phyloP scores from a whole-genome alignment of 164 flowering plant genomes.

The Buxus sempervirens region DNA sequence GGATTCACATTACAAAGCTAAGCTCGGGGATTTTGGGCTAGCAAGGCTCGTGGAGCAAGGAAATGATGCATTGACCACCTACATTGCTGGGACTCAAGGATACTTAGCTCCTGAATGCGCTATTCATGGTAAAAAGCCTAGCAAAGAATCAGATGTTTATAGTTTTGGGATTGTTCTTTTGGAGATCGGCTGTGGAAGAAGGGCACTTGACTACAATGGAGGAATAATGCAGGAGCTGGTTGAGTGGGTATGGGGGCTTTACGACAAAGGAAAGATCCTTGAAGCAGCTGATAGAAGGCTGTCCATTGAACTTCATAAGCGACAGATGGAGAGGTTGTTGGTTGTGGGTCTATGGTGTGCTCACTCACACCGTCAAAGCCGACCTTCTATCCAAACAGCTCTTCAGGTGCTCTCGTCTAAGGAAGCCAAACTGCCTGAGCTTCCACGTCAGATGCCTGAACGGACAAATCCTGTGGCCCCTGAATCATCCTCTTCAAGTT shows the following conservation, averaged over 20 bases:
- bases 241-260: neutral
- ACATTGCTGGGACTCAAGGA: neutral
- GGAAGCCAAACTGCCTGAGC: no score
- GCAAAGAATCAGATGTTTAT: neutral
- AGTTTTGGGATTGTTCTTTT: neutral
- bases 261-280: neutral
- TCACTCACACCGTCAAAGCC: neutral
- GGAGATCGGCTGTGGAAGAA: neutral
- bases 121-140: neutral
- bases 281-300: neutral
- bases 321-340: neutral
- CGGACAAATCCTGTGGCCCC: no score
- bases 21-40: neutral
- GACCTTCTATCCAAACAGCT: neutral
- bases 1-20: neutral
- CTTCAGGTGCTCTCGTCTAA: neutral
- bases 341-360: neutral
- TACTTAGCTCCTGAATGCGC: neutral
- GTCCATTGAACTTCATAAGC: neutral
- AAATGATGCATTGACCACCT: neutral
- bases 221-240: neutral
- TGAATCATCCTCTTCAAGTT: no score
- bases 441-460: constrained; percentile 6
- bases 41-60: neutral
- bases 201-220: neutral